A percentile compares a stretch with the other conserved stretches of the same genome.
Conservation (phyloP, 495 filamentous ascomycete genomes). For the Aspergillus saccharolyticus region DNA sequence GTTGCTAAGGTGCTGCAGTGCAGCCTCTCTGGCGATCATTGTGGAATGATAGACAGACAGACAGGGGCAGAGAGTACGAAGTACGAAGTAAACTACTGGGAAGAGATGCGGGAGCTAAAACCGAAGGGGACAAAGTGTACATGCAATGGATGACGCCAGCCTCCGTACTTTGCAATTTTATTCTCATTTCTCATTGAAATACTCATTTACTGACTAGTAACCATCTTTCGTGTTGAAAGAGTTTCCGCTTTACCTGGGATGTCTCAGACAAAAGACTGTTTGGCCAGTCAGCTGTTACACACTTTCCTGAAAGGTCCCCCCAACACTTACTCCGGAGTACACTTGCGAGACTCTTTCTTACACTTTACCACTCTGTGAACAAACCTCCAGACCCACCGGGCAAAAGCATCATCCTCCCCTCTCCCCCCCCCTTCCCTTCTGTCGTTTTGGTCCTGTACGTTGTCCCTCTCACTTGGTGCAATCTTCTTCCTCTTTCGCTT, state of each 20-base stretch:
- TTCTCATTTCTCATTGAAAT: not conserved
- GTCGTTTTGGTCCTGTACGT: not conserved
- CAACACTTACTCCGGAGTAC: not conserved
- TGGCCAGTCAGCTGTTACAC: not conserved
- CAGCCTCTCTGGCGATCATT: not conserved
- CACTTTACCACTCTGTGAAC: not conserved
- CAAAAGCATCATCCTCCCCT: constrained; percentile 6
- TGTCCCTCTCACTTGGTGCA: not conserved
- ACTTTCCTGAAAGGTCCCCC: not conserved
- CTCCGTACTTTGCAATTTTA: not conserved
- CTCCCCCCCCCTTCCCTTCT: constrained; percentile 4
- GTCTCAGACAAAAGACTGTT: not conserved
- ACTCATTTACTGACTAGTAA: no score
- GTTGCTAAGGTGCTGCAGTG: not conserved
- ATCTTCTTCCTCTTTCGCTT: constrained; percentile 5
- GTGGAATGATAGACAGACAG: not conserved
- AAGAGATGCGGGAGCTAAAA: not conserved
- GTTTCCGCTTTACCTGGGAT: not conserved
- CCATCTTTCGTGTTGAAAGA: not conserved
- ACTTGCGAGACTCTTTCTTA: constrained; percentile 4
- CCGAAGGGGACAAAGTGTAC: not conserved
- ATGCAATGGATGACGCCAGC: not conserved
- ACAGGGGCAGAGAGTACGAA: not conserved
- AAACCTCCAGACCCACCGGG: not conserved
- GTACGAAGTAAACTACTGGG: not conserved